Conservation (phyloP, 2,329 filamentous ascomycete genomes). For the Chrysoporthe deuterocubensis region DNA sequence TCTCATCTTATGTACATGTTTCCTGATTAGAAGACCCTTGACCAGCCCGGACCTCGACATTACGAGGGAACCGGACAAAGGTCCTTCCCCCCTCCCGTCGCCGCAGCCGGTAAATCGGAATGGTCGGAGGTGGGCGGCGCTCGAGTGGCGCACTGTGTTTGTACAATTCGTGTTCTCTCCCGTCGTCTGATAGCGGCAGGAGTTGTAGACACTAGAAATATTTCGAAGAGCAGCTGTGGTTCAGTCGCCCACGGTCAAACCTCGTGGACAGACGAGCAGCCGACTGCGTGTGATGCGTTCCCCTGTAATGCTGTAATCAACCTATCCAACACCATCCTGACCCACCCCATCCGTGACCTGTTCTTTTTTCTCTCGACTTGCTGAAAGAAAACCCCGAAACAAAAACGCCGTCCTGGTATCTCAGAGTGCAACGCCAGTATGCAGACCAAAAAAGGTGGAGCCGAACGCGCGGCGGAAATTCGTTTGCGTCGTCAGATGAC, state of each 20-base stretch:
- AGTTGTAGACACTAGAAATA: constrained; percentile 26
- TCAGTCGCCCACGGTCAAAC: constrained; percentile 1
- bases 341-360: not conserved
- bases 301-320: constrained; percentile 21
- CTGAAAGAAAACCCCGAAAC: constrained; percentile 3
- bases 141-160: not conserved
- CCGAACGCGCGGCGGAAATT: constrained; percentile 31
- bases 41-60: not conserved
- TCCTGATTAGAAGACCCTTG: constrained; percentile 2
- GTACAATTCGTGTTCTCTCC: constrained; percentile 19
- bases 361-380: constrained; percentile 7
- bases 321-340: constrained; percentile 10
- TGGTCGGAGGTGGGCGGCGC: not conserved
- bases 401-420: constrained; percentile 52
- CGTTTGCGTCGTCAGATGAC: constrained; percentile 41
- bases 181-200: constrained; percentile 9
- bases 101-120: too few species aligned
- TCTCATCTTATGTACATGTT: constrained; percentile 10
- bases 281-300: constrained; percentile 17
- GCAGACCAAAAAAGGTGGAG: constrained; percentile 38
- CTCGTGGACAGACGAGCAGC: constrained; percentile 2
- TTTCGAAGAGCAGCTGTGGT: constrained; percentile 16
- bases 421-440: constrained; percentile 42
- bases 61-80: not conserved
- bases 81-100: not conserved